A percentile compares a stretch with the other conserved stretches of the same genome.
These are phyloP conservation scores for Solanum sejunctum DNA, from an alignment of 257 asterid genomes.

Conservation along the genomic window DNA sequence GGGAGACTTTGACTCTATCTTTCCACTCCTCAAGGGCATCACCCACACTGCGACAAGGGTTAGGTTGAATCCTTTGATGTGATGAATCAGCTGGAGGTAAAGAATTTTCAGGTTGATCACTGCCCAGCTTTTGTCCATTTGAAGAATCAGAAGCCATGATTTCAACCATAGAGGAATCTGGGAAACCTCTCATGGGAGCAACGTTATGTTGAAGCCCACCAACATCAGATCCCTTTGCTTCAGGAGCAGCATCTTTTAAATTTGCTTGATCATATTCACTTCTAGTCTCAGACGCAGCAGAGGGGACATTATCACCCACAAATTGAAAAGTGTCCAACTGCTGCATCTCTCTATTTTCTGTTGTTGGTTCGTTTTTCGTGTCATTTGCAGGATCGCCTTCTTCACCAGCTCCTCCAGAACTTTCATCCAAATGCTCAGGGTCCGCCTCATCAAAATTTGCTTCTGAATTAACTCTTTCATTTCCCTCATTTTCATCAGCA, in stretches of 20 bases:
- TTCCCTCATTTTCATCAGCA: slow-evolving; percentile 22
- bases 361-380: slow-evolving; percentile 19
- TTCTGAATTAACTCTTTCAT: slow-evolving; percentile 14
- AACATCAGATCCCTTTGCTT: slow-evolving; percentile 28
- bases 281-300: slow-evolving; percentile 23
- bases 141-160: slow-evolving; percentile 37
- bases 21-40: slow-evolving; percentile 96
- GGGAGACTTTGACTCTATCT: slow-evolving; percentile 79
- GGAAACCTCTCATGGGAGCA: slow-evolving; percentile 50
- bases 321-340: slow-evolving; percentile 23
- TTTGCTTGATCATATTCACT: slow-evolving; percentile 29
- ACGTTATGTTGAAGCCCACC: slow-evolving; percentile 35
- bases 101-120: slow-evolving; percentile 26
- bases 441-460: slow-evolving; percentile 38
- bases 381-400: slow-evolving; percentile 32
- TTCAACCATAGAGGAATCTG: slow-evolving; percentile 43
- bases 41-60: slow-evolving; percentile 83
- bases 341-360: slow-evolving; percentile 19
- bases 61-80: slow-evolving; percentile 44
- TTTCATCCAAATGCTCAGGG: slow-evolving; percentile 24
- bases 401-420: slow-evolving; percentile 25
- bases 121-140: slow-evolving; percentile 33
- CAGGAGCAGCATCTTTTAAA: slow-evolving; percentile 32
- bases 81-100: slow-evolving; percentile 32
- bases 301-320: slow-evolving; percentile 14